Conservation (phyloP, 176 grass and related monocot species). For the Neostapfia colusana region DNA sequence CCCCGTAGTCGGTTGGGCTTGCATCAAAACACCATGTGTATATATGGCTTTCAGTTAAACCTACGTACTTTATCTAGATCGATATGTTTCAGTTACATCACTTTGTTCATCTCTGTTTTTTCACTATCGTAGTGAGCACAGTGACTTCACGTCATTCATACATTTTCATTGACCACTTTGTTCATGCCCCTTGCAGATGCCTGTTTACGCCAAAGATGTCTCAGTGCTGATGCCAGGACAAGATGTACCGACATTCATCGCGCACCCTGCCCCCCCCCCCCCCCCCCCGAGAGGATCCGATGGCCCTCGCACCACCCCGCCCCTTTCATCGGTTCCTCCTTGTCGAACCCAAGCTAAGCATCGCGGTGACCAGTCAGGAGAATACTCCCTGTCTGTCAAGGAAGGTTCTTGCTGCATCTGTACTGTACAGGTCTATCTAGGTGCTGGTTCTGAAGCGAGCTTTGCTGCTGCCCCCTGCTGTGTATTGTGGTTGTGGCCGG, state of each 20-base stretch:
- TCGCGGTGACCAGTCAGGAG: neutral
- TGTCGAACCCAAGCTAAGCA: slow-evolving; percentile 42
- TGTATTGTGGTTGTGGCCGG: too few relatives aligned
- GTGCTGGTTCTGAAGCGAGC: slow-evolving; percentile 37
- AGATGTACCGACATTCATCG: slow-evolving; percentile 75
- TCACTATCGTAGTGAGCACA: neutral
- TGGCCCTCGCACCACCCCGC: slow-evolving; percentile 68
- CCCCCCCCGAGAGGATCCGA: slow-evolving; percentile 61
- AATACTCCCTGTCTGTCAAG: neutral
- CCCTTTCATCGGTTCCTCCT: slow-evolving; percentile 39
- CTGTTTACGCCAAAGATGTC: slow-evolving; percentile 81
- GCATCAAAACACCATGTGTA: neutral
- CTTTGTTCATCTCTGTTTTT: neutral
- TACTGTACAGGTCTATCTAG: slow-evolving; percentile 38
- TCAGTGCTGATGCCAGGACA: slow-evolving; percentile 95
- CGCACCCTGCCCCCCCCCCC: slow-evolving; percentile 69
- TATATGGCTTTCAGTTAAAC: neutral
- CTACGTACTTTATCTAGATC: neutral
- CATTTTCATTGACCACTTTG: neutral
- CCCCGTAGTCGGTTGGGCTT: neutral
- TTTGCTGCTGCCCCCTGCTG: slow-evolving; percentile 34
- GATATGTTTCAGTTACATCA: neutral
- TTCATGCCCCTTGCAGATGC: slow-evolving; percentile 57
- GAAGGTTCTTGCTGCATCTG: neutral
- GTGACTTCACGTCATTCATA: neutral